Conservation (phyloP, 2,329 filamentous ascomycete species). For the Fusarium neocosmosporiellum region DNA sequence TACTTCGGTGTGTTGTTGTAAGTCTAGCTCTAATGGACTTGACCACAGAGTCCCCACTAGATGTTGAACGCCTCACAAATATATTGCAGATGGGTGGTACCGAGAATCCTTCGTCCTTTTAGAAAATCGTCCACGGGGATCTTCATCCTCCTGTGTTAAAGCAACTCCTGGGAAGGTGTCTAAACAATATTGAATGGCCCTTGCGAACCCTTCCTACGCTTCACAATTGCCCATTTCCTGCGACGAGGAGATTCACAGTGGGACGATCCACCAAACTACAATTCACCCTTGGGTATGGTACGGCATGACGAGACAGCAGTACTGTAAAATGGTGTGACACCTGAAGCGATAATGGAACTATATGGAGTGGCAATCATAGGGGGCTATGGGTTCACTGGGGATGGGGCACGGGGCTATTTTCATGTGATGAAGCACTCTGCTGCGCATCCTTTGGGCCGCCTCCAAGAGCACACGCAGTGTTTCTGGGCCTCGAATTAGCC, state of each 20-base stretch:
- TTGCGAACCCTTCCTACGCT: neutral
- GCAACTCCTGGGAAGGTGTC: neutral
- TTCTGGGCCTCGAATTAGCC: neutral
- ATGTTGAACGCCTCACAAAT: slow-evolving; percentile 2
- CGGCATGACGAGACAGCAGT: neutral
- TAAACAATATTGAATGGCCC: neutral
- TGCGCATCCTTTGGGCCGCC: neutral
- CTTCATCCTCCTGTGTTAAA: neutral
- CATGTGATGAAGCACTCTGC: slow-evolving; percentile 16
- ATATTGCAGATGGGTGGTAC: slow-evolving; percentile 4
- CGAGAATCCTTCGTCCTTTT: neutral
- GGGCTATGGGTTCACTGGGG: slow-evolving; percentile 3
- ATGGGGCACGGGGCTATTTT: neutral
- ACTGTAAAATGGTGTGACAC: neutral
- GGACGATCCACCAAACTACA: neutral
- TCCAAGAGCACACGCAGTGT: neutral
- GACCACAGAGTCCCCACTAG: neutral
- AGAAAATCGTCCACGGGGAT: neutral
- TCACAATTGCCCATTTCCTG: neutral
- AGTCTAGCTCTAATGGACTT: neutral
- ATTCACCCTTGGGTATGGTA: neutral
- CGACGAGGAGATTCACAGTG: neutral
- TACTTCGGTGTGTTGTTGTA: slow-evolving; percentile 3
- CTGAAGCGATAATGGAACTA: neutral
- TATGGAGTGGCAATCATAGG: neutral